These are phyloP conservation scores for Talaromyces trachyspermus DNA, from an alignment of 495 filamentous ascomycete genomes.

Conservation along the genomic window DNA sequence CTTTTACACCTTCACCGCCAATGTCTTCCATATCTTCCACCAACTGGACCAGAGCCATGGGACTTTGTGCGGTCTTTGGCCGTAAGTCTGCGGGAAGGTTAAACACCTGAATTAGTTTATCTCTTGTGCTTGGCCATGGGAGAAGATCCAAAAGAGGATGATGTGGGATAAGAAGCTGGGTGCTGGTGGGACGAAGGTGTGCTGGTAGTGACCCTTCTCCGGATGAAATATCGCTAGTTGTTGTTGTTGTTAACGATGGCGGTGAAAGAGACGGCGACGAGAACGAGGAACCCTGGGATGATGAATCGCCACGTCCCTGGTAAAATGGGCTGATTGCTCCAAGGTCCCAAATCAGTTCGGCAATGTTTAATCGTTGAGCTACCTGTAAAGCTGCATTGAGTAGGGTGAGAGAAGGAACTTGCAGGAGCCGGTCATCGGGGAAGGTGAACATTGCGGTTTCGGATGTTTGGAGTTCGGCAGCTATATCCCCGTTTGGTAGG, in stretches of 20 bases:
- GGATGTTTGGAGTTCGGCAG: constrained; percentile 15
- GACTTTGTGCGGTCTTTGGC: constrained; percentile 26
- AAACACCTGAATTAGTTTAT: constrained; percentile 37
- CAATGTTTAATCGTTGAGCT: constrained; percentile 18
- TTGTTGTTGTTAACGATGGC: constrained; percentile 26
- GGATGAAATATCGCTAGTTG: constrained; percentile 17
- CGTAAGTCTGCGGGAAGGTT: constrained; percentile 28
- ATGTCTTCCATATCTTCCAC: constrained; percentile 43
- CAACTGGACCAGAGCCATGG: constrained; percentile 29
- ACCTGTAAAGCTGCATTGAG: constrained; percentile 20
- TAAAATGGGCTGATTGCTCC: constrained; percentile 21
- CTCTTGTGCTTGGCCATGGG: constrained; percentile 40
- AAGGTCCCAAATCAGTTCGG: constrained; percentile 18
- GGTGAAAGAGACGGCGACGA: constrained; percentile 25
- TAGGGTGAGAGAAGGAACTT: constrained; percentile 19
- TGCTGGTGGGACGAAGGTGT: constrained; percentile 21
- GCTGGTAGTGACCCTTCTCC: constrained; percentile 16
- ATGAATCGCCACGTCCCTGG: constrained; percentile 11
- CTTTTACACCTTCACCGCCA: constrained; percentile 30
- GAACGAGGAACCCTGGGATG: constrained; percentile 9
- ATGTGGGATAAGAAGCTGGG: constrained; percentile 30
- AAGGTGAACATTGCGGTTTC: constrained; percentile 21
- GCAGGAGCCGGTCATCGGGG: constrained; percentile 20
- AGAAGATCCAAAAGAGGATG: constrained; percentile 44
- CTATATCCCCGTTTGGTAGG: constrained; percentile 6